A percentile compares a stretch with the other conserved stretches of the same genome.
Evolutionary conservation across 2,329 filamentous ascomycete genomes (phyloP).

Genomic region (Colletotrichum melonis): DNA sequence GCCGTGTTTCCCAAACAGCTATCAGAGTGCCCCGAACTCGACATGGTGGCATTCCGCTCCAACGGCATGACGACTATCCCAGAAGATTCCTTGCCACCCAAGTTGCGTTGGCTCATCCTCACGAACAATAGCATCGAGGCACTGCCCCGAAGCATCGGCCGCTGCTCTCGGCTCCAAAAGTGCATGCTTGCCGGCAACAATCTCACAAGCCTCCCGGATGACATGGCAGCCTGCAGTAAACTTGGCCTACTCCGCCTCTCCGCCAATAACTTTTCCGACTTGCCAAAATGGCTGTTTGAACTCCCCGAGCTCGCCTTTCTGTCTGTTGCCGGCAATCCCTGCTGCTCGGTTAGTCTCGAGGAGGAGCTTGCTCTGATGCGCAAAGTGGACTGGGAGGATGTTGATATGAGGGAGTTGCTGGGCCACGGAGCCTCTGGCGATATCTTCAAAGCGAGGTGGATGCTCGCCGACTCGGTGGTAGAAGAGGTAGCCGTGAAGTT

Average conservation of each 20-base stretch:
- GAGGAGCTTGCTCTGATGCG: constrained; percentile 43
- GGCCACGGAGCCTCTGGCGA: constrained; percentile 59
- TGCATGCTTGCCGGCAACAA: constrained; percentile 61
- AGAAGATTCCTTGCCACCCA: constrained; percentile 53
- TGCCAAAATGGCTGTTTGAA: constrained; percentile 57
- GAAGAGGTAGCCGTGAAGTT: constrained; percentile 60
- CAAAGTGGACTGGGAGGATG: constrained; percentile 52
- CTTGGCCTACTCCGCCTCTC: constrained; percentile 57
- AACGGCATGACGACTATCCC: constrained; percentile 57
- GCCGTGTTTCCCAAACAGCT: constrained; percentile 53
- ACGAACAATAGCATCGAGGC: constrained; percentile 55
- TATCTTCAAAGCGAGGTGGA: constrained; percentile 55
- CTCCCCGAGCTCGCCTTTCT: constrained; percentile 59
- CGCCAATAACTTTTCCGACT: constrained; percentile 50
- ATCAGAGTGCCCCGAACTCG: constrained; percentile 55
- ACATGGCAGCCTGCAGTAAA: constrained; percentile 56
- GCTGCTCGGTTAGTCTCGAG: constrained; percentile 41
- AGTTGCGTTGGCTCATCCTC: constrained; percentile 59
- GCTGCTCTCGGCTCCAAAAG: constrained; percentile 56
- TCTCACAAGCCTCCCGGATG: constrained; percentile 51
- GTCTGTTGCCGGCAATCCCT: constrained; percentile 60
- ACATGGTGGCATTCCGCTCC: constrained; percentile 60
- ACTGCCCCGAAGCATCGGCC: constrained; percentile 55
- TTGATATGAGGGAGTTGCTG: constrained; percentile 53
- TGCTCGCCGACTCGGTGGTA: constrained; percentile 39